A percentile compares a stretch with the other conserved stretches of the same genome.
phyloP scores from a whole-genome alignment of 1,284 basidiomycete species.

The Malassezia sp. region DNA sequence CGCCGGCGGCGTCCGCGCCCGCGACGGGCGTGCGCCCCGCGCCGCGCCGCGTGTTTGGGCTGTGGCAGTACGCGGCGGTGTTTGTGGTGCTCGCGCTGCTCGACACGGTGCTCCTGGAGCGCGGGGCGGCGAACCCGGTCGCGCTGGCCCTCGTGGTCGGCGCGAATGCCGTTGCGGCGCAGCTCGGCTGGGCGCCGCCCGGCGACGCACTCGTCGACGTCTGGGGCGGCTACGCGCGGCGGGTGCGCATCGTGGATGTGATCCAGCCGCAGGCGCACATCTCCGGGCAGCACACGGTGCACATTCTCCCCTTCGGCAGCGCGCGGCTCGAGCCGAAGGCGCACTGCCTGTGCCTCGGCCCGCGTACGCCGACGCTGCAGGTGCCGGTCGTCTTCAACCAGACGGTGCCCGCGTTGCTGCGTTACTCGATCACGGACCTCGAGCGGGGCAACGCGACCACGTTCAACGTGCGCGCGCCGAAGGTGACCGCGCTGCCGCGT shows the following conservation, averaged over 20 bases:
- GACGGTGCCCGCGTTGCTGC: slow-evolving; percentile 62
- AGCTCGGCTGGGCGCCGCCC: too few relatives aligned
- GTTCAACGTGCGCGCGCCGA: slow-evolving; percentile 52
- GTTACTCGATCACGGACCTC: slow-evolving; percentile 66
- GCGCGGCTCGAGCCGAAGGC: slow-evolving; percentile 62
- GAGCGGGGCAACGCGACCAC: slow-evolving; percentile 52
- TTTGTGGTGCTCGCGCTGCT: slow-evolving; percentile 19
- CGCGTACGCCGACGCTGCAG: slow-evolving; percentile 54
- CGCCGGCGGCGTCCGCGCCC: neutral
- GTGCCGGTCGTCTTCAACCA: slow-evolving; percentile 81
- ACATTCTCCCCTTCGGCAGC: slow-evolving; percentile 68
- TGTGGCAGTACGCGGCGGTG: slow-evolving; percentile 19
- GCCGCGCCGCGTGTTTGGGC: slow-evolving; percentile 14
- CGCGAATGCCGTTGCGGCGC: slow-evolving; percentile 7
- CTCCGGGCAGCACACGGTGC: slow-evolving; percentile 76
- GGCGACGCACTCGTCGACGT: too few relatives aligned
- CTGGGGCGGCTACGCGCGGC: slow-evolving; percentile 34
- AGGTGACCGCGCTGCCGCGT: neutral
- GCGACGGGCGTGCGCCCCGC: neutral
- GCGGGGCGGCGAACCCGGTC: slow-evolving; percentile 14
- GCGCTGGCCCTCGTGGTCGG: slow-evolving; percentile 13
- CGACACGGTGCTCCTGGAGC: slow-evolving; percentile 21
- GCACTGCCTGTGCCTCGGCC: slow-evolving; percentile 56
- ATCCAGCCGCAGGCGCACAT: slow-evolving; percentile 53
- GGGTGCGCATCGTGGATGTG: slow-evolving; percentile 47